Percentiles rank a stretch among this genome's conserved stretches.
These are phyloP conservation scores for Aspergillus floridensis DNA, from an alignment of 2,329 filamentous ascomycete genomes.

Conservation along the genomic window DNA sequence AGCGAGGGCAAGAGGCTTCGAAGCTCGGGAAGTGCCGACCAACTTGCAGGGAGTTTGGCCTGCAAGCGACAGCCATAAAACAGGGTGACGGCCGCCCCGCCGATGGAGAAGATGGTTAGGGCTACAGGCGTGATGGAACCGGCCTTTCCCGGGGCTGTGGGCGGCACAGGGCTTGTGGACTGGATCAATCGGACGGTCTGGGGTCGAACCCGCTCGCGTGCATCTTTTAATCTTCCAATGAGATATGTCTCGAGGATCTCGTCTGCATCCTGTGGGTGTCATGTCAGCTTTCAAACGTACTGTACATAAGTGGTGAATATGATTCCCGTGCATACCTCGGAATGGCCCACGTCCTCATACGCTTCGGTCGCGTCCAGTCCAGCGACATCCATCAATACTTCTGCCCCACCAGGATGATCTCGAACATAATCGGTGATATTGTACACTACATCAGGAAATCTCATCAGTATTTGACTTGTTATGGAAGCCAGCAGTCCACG, in stretches of 20 bases:
- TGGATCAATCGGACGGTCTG: slow-evolving; percentile 22
- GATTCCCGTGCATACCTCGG: slow-evolving; percentile 17
- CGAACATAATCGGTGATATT: slow-evolving; percentile 56
- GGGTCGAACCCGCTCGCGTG: slow-evolving; percentile 16
- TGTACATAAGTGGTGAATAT: too few relatives aligned
- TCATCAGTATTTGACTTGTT: too few relatives aligned
- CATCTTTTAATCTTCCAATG: slow-evolving; percentile 35
- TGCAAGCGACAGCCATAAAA: neutral
- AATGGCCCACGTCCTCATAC: slow-evolving; percentile 45
- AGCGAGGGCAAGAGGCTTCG: neutral
- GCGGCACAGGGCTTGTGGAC: slow-evolving; percentile 16
- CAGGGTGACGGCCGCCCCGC: neutral
- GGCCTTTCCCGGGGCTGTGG: slow-evolving; percentile 15
- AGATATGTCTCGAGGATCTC: slow-evolving; percentile 39
- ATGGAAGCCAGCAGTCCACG: too few relatives aligned
- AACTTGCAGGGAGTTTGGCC: neutral
- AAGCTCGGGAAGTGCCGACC: neutral
- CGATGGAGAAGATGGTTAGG: neutral
- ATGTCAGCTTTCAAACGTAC: too few relatives aligned
- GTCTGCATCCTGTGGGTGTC: slow-evolving; percentile 33
- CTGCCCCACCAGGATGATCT: slow-evolving; percentile 54
- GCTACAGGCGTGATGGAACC: neutral
- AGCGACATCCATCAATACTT: slow-evolving; percentile 39
- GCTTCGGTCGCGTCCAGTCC: slow-evolving; percentile 42
- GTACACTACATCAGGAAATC: neutral